These are phyloP conservation scores for Fusarium hostae DNA, from an alignment of 2,329 filamentous ascomycete genomes.

Conservation along the genomic window DNA sequence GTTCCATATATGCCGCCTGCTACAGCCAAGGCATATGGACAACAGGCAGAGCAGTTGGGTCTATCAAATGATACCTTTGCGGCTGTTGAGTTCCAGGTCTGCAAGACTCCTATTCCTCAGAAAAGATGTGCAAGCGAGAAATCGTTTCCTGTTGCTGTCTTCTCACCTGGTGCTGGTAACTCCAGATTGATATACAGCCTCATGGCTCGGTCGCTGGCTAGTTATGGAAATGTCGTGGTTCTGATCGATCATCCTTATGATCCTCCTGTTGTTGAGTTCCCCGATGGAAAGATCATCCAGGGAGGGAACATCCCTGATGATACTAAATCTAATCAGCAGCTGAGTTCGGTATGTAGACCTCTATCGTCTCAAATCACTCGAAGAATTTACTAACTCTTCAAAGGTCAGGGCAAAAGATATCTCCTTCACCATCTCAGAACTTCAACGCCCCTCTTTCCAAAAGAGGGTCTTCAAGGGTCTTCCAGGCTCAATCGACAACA, in stretches of 20 bases:
- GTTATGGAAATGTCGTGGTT: conserved; percentile 58
- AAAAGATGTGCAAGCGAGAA: conserved; percentile 1
- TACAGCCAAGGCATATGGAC: conserved; percentile 47
- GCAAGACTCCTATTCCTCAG: accelerated
- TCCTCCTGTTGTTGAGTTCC: conserved; percentile 57
- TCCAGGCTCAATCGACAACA: conserved; percentile 41
- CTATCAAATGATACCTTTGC: conserved; percentile 48
- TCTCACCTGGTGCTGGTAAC: conserved; percentile 58
- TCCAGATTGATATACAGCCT: conserved; percentile 57
- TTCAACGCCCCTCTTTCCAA: conserved; percentile 38
- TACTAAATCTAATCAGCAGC: conserved; percentile 15
- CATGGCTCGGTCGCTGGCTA: conserved; percentile 58
- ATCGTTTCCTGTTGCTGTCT: conserved; percentile 48
- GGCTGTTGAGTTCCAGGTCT: conserved; percentile 43
- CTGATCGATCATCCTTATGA: conserved; percentile 63
- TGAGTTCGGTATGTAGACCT: conserved; percentile 24
- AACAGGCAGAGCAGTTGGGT: conserved; percentile 40
- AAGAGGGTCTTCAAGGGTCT: conserved; percentile 33
- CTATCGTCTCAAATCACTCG: accelerated
- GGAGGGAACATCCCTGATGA: conserved; percentile 29
- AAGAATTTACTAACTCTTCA: background rate
- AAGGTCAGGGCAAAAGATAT: conserved; percentile 52
- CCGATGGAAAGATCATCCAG: conserved; percentile 50
- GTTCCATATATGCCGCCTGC: conserved; percentile 51
- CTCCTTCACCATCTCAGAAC: conserved; percentile 51